Base-by-base conservation (phyloP, 148 eudicot genomes). In the Oxyria digyna region DNA sequence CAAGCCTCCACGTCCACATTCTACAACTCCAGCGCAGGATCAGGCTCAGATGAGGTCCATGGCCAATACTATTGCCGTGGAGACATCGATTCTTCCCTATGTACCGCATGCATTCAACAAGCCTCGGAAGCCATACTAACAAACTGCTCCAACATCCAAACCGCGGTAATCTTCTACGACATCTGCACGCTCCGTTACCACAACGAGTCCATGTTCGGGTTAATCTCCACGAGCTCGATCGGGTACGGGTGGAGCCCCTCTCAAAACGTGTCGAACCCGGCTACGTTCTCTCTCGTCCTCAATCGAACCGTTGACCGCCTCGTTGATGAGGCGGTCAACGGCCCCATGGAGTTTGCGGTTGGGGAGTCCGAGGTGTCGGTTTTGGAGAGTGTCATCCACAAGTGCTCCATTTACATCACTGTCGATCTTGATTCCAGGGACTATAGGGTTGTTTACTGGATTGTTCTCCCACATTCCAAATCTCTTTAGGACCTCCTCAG, bases 41-140 rank as follows among this genome's bases (percentile, higher is more conserved):
- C n/a, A n/a, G n/a, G n/a, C n/a, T n/a, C 31, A 24, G 3, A 4
- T 18, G 9, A 27, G 64, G 35, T 27, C 18, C 35, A 57, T 35
- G 64, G 35, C 18, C 64, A 57, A 14, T 57, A 57, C 64, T 57
- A 57, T 29, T 57, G 64, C 35, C 64, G 37, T n/a, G 37, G 64
- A 1, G 64, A 57, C 18, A 57, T 57, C 3, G n/a, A 14, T 35
- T 3, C 33, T 4, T 7, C 0, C 2, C 64, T 57, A 6, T 57
- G 64, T 35, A 14, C n/a, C 18, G 64, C 33, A 8, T 57, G 64
- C 64, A 14, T 57, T 2, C 0, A 1, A 26, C 64, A 57, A 14
- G 64, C 64, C 9, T 31, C 64, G 6, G 64, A 27, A 0, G 7
- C 64, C 18, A 13, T 57, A n/a, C 32, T 26, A 4, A 14, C 13